These are phyloP conservation scores for Iris macrosiphon DNA, from an alignment of 106 monocot genomes.

Conservation along the genomic window DNA sequence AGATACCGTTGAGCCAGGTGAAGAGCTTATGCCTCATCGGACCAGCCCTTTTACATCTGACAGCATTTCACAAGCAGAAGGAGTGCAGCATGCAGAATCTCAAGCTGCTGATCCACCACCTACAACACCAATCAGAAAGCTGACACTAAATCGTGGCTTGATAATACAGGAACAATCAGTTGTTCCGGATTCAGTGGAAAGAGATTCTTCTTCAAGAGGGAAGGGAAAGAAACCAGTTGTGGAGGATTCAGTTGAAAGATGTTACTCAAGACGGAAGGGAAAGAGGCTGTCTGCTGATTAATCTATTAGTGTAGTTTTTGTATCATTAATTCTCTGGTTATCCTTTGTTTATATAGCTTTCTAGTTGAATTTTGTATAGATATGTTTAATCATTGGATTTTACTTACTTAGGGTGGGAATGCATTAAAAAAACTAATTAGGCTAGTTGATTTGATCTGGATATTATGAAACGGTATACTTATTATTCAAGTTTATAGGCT, in stretches of 20 bases:
- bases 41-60: neutral
- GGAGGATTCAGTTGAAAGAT: too few relatives aligned
- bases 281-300: conserved; percentile 10
- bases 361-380: too few relatives aligned
- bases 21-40: conserved; percentile 78
- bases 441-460: too few relatives aligned
- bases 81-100: neutral
- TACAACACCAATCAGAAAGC: conserved; percentile 68
- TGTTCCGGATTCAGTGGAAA: conserved; percentile 21
- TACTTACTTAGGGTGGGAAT: too few relatives aligned
- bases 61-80: conserved; percentile 5
- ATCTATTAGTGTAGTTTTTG: too few relatives aligned
- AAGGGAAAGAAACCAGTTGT: neutral
- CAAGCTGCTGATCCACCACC: neutral
- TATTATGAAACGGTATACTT: too few relatives aligned
- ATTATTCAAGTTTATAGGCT: too few relatives aligned
- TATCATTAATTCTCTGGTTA: too few relatives aligned
- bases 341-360: too few relatives aligned
- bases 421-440: too few relatives aligned
- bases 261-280: too few relatives aligned
- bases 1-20: conserved; percentile 22
- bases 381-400: too few relatives aligned
- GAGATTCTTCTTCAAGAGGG: neutral
- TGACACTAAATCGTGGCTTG: conserved; percentile 60
- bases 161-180: conserved; percentile 45